A percentile compares a stretch with the other conserved stretches of the same genome.
phyloP scores from a whole-genome alignment of 2,329 filamentous ascomycete genomes.

The Aspergillus sp. region DNA sequence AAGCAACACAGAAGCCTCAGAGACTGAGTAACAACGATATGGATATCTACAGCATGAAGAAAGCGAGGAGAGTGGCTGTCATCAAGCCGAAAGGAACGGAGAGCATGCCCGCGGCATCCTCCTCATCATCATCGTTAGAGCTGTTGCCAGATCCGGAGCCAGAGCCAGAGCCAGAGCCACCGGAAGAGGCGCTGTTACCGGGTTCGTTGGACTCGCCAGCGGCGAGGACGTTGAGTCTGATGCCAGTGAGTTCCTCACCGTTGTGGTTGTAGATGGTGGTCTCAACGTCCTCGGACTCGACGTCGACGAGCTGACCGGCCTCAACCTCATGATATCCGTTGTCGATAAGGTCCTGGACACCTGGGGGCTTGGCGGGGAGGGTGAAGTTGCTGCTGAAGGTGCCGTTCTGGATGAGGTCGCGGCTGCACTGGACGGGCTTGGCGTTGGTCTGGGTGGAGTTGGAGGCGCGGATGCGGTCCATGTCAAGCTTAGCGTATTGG shows the following conservation, averaged over 20 bases:
- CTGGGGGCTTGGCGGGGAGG: constrained; percentile 67
- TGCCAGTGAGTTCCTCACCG: constrained; percentile 64
- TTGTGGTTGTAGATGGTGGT: constrained; percentile 61
- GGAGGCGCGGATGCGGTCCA: constrained; percentile 66
- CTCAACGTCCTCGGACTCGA: constrained; percentile 61
- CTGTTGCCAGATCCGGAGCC: constrained; percentile 22
- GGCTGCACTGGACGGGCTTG: constrained; percentile 66
- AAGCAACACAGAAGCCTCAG: background rate
- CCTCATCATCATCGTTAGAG: constrained; percentile 21
- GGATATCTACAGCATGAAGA: constrained; percentile 32
- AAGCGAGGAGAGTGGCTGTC: constrained; percentile 32
- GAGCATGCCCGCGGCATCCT: constrained; percentile 29
- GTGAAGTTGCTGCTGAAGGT: constrained; percentile 81
- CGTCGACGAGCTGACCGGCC: constrained; percentile 65
- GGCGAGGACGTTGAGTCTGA: constrained; percentile 61
- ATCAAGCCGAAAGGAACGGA: constrained; percentile 32
- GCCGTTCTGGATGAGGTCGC: constrained; percentile 66
- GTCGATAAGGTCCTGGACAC: constrained; percentile 73
- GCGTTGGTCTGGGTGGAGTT: constrained; percentile 61
- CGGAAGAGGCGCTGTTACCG: constrained; percentile 45
- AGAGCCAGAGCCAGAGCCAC: background rate
- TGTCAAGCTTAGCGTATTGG: constrained; percentile 77
- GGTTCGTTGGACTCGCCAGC: constrained; percentile 62
- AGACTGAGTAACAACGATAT: background rate
- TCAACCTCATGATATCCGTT: constrained; percentile 72